Evolutionary conservation across 371 early-diverging fungal species (phyloP), one percentile per base, ranked within the genome.

Genomic region (Dichotomocladium elegans): DNA sequence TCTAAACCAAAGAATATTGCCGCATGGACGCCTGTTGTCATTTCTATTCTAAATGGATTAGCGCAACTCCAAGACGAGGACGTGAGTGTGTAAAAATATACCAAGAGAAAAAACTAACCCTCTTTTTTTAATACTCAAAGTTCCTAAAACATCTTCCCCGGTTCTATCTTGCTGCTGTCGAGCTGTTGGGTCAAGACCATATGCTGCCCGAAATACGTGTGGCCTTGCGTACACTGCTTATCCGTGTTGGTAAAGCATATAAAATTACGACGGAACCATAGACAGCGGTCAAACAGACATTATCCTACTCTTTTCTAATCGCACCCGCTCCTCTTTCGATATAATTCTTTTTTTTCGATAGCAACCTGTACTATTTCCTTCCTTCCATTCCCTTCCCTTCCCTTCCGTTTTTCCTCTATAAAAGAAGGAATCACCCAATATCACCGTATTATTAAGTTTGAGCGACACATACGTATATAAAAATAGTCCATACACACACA

Each of bases 1-100:
- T 75, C 77, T 19, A 77, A 80, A 47, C 70, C 73, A 8, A 68
- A 70, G 47, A 75, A 77, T 37, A 72, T 80, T 58, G 69, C 68
- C 41, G 80, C 80, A 34, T 80, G 80, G 80, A 75, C 80, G 33
- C 77, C 80, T 31, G 74, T 77, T 15, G 75, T 80, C 24, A 72
- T 77, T 6, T 69, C 71, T 15, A 73, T 80, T 21, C 37, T 80
- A 28, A 68, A 63, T 30, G 77, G 74, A 12, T 53, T 75, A 44
- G 54, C 76, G 7, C 69, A 72, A 25, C 53, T 80, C 25, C 72
- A 77, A 58, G 75, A 77, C 47, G 70, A 80, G 68, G 80, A 80
- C 47, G 72, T 72, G 66, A 63, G 69, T 57, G 24, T n/a, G n/a
- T n/a, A n/a, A n/a, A n/a, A n/a, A 41, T 19, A 35, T 17, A 40